Evolutionary conservation across 495 filamentous ascomycete species (phyloP).

Genomic region (Annulohypoxylon moriforme): DNA sequence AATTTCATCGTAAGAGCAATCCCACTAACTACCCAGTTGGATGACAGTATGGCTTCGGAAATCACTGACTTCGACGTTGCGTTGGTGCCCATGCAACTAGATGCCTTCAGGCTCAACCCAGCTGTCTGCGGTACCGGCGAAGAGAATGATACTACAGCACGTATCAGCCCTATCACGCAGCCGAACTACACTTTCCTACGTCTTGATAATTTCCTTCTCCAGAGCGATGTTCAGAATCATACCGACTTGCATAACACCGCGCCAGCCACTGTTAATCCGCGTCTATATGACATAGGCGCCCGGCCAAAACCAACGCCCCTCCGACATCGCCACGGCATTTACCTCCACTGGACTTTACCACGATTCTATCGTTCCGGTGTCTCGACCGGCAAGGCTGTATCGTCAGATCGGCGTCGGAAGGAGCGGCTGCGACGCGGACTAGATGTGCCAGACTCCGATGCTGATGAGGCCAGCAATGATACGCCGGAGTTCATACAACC

Average conservation of each 20-base stretch:
- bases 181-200: conserved; percentile 66
- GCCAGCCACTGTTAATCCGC: conserved; percentile 53
- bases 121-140: conserved; percentile 40
- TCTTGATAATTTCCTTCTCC: conserved; percentile 48
- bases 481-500: conserved; percentile 48
- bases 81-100: conserved; percentile 53
- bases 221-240: conserved; percentile 57
- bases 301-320: conserved; percentile 10
- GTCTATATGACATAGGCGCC: conserved; percentile 57
- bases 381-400: neutral
- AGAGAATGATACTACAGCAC: conserved; percentile 35
- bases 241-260: conserved; percentile 57
- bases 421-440: conserved; percentile 17
- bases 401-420: neutral
- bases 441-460: too few relatives aligned
- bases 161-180: conserved; percentile 64
- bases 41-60: too few relatives aligned
- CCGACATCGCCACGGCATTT: conserved; percentile 59
- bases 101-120: conserved; percentile 59
- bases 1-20: too few relatives aligned
- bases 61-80: neutral
- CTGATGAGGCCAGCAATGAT: neutral
- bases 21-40: too few relatives aligned
- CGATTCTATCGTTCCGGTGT: conserved; percentile 55
- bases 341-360: conserved; percentile 66